Evolutionary conservation across 305 asterid species (phyloP).

Genomic region (Euphrasia arctica): DNA sequence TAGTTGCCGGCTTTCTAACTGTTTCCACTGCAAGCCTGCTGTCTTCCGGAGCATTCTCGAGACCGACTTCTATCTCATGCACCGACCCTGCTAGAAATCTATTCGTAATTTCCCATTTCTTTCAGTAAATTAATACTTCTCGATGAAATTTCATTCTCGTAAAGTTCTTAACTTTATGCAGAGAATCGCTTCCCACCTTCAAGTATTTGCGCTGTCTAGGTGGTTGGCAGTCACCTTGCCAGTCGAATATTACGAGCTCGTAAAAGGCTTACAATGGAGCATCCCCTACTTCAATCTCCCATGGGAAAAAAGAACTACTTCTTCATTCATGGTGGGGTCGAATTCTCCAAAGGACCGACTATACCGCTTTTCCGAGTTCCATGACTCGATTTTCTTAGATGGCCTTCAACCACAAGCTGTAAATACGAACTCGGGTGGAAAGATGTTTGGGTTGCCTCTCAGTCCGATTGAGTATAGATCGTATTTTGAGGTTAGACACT

Average conservation of each 20-base stretch:
- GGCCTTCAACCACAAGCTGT: constrained; percentile 39
- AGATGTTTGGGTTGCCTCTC: constrained; percentile 69
- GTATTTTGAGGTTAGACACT: constrained; percentile 61
- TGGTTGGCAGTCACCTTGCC: constrained; percentile 85
- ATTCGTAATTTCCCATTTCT: constrained; percentile 52
- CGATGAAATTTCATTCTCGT: background rate
- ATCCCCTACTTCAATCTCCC: constrained; percentile 87
- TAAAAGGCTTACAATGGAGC: constrained; percentile 86
- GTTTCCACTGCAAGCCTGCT: constrained; percentile 76
- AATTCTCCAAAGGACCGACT: constrained; percentile 47
- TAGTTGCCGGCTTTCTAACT: constrained; percentile 65
- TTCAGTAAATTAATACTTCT: constrained; percentile 36
- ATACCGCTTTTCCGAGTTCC: constrained; percentile 33
- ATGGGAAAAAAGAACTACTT: constrained; percentile 55
- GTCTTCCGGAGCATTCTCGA: constrained; percentile 61
- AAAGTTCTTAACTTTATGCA: constrained; percentile 29
- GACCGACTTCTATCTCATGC: constrained; percentile 47
- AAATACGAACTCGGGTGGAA: constrained; percentile 33
- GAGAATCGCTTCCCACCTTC: constrained; percentile 89
- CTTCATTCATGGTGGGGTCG: constrained; percentile 51
- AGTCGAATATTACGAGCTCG: constrained; percentile 74
- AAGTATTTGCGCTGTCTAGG: constrained; percentile 69
- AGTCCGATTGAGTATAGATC: constrained; percentile 70
- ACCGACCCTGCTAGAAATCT: constrained; percentile 75
- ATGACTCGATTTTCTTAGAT: constrained; percentile 35